These are phyloP conservation scores for Fraxinus nigra DNA, from an alignment of 305 asterid genomes.

Conservation along the genomic window DNA sequence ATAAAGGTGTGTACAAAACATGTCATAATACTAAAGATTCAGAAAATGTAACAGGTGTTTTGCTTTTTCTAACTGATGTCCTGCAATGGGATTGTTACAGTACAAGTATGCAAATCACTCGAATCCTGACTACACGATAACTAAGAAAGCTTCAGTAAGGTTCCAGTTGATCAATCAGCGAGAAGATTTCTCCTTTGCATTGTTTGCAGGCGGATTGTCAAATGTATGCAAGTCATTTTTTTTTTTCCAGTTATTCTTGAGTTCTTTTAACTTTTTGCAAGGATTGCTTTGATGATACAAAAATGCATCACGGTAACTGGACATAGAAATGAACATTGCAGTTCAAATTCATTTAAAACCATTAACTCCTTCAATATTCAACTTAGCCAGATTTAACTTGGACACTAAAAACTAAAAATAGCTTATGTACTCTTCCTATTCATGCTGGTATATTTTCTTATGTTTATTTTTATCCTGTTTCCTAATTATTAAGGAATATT, in stretches of 20 bases:
- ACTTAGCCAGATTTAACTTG: background rate
- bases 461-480: background rate
- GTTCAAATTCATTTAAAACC: background rate
- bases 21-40: background rate
- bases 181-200: constrained; percentile 45
- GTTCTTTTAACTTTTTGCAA: background rate
- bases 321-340: background rate
- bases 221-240: constrained; percentile 17
- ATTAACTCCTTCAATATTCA: background rate
- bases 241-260: background rate
- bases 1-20: constrained; percentile 54
- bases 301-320: background rate
- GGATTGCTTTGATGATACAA: background rate
- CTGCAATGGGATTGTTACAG: constrained; percentile 10
- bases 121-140: constrained; percentile 22
- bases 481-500: background rate
- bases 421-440: background rate
- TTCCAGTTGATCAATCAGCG: constrained; percentile 48
- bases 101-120: constrained; percentile 40
- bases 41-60: background rate
- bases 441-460: background rate
- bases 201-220: constrained; percentile 40
- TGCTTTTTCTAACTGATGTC: background rate
- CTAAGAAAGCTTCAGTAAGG: constrained; percentile 28
- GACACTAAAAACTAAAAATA: background rate